Evolutionary conservation across 768 basidiomycete species (phyloP), one percentile per base, ranked within the genome.

Genomic region (Cubamyces lactineus): DNA sequence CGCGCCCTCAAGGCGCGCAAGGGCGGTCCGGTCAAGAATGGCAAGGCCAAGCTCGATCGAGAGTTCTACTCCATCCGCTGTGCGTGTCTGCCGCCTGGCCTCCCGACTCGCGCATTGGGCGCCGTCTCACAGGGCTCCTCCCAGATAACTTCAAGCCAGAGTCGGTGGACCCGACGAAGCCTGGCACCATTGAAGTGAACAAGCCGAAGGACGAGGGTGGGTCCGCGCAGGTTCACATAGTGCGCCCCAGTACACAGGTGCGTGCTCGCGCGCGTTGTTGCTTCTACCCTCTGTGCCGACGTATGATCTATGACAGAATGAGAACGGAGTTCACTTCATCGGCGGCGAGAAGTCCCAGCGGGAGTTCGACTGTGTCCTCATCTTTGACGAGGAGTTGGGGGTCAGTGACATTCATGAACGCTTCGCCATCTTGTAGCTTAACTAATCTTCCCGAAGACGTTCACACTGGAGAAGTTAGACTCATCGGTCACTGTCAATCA

Each of bases 41-140:
- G 72, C 19, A 71, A 67, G 40, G 79, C 79, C 58, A 75, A 84
- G 57, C 85, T 86, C 26, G 84, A 86, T 69, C 80, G 83, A 55
- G 87, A 90, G 66, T 89, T 90, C 73, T 89, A 87, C 71, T 85
- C 88, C n/a, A 84, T 92, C 68, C 81, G 88, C 66, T 92, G 91
- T 91, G 64, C 65, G 87, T 57, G 15, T 42, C 19, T 53, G 45
- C 62, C 40, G 38, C 46, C 39, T 45, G 11, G 7, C 42, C 3
- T 21, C 23, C 23, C 23, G 23, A 15, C 15, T 24, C 46, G 19
- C 42, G 28, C n/a, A 51, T 16, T n/a, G 23, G 39, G 21, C 34
- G 34, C 11, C 34, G 34, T 6, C 34, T 54, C 16, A 54, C 16
- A 7, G n/a, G 26, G n/a, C 30, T 56, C 51, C 19, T 34, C 34